Conservation (phyloP, 2,329 filamentous ascomycete species). For the Sarocladiaceae sp. region DNA sequence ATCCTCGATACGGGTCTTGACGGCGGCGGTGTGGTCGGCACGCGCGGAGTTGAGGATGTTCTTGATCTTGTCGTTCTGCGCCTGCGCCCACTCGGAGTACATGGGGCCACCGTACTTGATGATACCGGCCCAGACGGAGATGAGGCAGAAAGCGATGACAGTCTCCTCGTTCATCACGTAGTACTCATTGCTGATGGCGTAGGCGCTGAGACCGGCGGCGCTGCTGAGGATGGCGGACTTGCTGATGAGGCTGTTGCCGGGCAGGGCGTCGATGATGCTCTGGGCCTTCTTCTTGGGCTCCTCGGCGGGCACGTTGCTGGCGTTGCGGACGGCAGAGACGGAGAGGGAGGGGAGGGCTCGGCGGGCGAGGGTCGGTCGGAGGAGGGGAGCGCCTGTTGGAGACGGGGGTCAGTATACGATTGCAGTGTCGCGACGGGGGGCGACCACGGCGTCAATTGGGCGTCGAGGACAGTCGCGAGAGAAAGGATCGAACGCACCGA, state of each 20-base stretch:
- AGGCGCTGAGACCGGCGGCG: conserved; percentile 81
- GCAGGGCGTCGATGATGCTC: conserved; percentile 87
- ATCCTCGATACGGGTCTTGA: conserved; percentile 88
- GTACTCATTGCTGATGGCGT: conserved; percentile 98
- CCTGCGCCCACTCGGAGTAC: conserved; percentile 88
- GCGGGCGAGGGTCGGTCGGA: conserved; percentile 74
- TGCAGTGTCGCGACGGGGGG: conserved; percentile 8
- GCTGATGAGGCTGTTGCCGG: conserved; percentile 85
- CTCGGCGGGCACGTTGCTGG: conserved; percentile 73
- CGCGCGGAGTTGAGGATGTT: conserved; percentile 91
- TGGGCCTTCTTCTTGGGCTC: conserved; percentile 96
- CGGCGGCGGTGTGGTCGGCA: conserved; percentile 89
- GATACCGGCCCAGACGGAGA: conserved; percentile 86
- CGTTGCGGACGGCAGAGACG: conserved; percentile 60
- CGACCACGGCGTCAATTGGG: conserved; percentile 4
- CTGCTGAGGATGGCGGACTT: conserved; percentile 97
- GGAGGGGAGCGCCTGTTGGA: conserved; percentile 73
- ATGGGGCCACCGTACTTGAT: conserved; percentile 90
- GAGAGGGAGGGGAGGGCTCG: conserved; percentile 69
- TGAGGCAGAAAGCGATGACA: conserved; percentile 84
- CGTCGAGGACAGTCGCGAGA: background rate
- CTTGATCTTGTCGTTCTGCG: conserved; percentile 87
- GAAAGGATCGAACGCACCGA: conserved; percentile 60
- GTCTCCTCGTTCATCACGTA: conserved; percentile 99
- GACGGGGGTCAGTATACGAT: conserved; percentile 16